Percentiles rank a stretch among this genome's conserved stretches.
Conservation (phyloP, 768 basidiomycete species). For the Roridomyces roridus region DNA sequence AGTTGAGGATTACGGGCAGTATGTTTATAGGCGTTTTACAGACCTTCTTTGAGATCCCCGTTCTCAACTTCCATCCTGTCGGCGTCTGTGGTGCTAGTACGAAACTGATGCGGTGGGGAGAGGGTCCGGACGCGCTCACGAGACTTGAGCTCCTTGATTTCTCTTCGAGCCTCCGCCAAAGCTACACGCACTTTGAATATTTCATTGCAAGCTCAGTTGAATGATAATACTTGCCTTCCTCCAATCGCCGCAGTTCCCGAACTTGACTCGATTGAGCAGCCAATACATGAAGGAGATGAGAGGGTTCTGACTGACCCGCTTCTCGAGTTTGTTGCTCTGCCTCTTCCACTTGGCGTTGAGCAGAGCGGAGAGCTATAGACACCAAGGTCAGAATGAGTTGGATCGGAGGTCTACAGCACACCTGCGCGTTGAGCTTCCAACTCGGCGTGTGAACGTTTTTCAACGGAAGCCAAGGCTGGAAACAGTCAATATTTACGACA, state of each 20-base stretch:
- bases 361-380: slow-evolving; percentile 15
- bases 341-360: slow-evolving; percentile 22
- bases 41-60: slow-evolving; percentile 10
- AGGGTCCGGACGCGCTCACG: neutral
- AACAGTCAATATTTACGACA: neutral
- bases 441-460: slow-evolving; percentile 18
- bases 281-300: no score
- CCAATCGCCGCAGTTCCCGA: slow-evolving; percentile 20
- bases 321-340: slow-evolving; percentile 22
- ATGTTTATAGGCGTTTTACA: neutral
- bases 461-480: slow-evolving; percentile 16
- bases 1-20: neutral
- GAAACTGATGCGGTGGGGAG: neutral
- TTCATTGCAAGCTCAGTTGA: neutral
- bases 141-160: slow-evolving; percentile 20
- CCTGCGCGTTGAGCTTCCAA: slow-evolving; percentile 24
- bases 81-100: slow-evolving; percentile 7
- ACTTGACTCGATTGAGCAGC: neutral
- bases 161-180: slow-evolving; percentile 17
- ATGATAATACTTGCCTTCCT: slow-evolving; percentile 6
- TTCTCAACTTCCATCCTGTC: slow-evolving; percentile 19
- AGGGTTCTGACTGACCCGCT: slow-evolving; percentile 6
- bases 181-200: neutral
- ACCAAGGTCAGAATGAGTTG: neutral
- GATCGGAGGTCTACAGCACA: neutral